phyloP scores from a whole-genome alignment of 192 early-diverging fungal species.

The Coemansia sp. region DNA sequence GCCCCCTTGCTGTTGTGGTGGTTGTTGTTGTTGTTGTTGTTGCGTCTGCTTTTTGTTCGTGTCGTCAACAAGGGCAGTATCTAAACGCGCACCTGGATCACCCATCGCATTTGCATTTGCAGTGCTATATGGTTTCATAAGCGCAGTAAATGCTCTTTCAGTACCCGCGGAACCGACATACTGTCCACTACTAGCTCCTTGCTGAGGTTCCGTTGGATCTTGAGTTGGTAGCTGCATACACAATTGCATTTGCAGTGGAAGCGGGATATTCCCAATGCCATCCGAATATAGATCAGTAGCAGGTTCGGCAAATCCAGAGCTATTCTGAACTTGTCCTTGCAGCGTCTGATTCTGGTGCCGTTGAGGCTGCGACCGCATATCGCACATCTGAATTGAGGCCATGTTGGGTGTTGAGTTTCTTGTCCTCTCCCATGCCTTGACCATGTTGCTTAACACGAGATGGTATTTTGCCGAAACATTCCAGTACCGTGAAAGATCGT shows the following conservation, averaged over 20 bases:
- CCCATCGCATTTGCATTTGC: not conserved
- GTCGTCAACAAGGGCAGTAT: not conserved
- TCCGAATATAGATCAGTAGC: constrained; percentile 28
- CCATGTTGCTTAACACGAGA: constrained; percentile 47
- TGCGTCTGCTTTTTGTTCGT: not conserved
- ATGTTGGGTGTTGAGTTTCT: constrained; percentile 41
- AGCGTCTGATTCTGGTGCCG: constrained; percentile 9
- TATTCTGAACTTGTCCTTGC: constrained; percentile 12
- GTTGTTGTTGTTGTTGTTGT: not conserved
- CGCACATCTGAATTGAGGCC: constrained; percentile 18
- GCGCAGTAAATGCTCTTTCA: constrained; percentile 17
- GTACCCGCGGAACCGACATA: not conserved
- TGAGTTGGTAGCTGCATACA: constrained; percentile 36
- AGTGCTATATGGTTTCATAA: constrained; percentile 35
- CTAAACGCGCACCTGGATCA: not conserved
- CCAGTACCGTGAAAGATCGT: constrained; percentile 55
- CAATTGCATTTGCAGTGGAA: constrained; percentile 52
- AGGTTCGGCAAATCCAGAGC: constrained; percentile 14
- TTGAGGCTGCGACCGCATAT: not conserved
- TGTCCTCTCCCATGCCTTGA: constrained; percentile 56
- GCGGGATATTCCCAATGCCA: constrained; percentile 17
- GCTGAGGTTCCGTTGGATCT: not conserved
- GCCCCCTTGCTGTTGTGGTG: constrained; percentile 13
- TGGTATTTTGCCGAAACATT: constrained; percentile 55
- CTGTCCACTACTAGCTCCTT: not conserved